Evolutionary conservation across 352 stramenopile genomes (phyloP).

Genomic region (Discostella stelligera): DNA sequence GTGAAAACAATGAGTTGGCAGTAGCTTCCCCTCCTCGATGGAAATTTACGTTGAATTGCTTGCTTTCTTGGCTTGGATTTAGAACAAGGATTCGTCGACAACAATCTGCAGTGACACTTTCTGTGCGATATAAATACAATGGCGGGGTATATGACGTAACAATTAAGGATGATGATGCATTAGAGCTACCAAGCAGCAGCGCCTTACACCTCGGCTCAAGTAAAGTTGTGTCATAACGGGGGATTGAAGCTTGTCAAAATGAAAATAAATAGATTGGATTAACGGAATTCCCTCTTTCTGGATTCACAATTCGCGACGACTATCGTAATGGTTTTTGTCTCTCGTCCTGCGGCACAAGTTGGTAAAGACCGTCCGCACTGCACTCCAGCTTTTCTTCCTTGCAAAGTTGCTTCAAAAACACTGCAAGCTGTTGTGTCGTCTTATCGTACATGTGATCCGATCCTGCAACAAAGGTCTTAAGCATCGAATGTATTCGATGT

Average conservation of each 20-base stretch:
- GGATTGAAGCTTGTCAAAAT: background rate
- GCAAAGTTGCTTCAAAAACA: slow-evolving; percentile 79
- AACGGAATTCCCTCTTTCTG: background rate
- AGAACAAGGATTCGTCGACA: background rate
- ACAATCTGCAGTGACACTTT: slow-evolving; percentile 10
- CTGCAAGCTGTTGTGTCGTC: slow-evolving; percentile 70
- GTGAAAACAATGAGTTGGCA: background rate
- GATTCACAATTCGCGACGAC: background rate
- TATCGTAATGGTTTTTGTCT: background rate
- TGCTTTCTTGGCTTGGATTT: slow-evolving; percentile 1
- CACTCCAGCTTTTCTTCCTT: slow-evolving; percentile 79
- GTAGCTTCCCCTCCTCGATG: background rate
- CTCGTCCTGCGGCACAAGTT: background rate
- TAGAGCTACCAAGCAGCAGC: slow-evolving; percentile 34
- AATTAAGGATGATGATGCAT: slow-evolving; percentile 32
- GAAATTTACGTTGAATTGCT: background rate
- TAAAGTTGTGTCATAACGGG: slow-evolving; percentile 33
- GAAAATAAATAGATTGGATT: background rate
- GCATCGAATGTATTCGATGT: slow-evolving; percentile 92
- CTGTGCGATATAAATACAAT: slow-evolving; percentile 45
- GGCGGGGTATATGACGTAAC: slow-evolving; percentile 40
- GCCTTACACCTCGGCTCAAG: slow-evolving; percentile 31
- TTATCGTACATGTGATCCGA: slow-evolving; percentile 81
- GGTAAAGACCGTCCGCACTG: slow-evolving; percentile 78
- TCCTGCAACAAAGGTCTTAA: slow-evolving; percentile 85